Percentiles rank a stretch among this genome's conserved stretches.
phyloP scores from a whole-genome alignment of 345 rosid species.

The Citrus australasica region DNA sequence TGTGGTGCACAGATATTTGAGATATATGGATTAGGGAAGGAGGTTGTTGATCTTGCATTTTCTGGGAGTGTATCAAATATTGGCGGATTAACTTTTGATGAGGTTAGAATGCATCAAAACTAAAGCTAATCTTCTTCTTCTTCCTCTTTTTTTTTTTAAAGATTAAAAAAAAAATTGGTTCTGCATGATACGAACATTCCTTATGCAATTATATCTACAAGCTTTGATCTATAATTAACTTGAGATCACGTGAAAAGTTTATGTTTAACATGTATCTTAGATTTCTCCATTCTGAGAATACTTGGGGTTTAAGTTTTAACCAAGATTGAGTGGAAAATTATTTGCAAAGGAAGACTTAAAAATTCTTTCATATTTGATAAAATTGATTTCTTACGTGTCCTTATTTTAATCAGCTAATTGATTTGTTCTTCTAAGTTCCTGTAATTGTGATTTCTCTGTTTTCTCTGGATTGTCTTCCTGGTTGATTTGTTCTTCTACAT shows the following conservation, averaged over 20 bases:
- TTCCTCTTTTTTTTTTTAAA: too few species aligned
- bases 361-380: neutral
- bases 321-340: neutral
- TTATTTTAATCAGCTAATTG: neutral
- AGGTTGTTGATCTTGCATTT: conserved; percentile 80
- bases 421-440: neutral
- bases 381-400: neutral
- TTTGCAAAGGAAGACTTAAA: neutral
- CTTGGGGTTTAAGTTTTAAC: too few species aligned
- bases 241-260: conserved; percentile 4
- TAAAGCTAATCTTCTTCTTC: neutral
- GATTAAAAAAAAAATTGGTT: neutral
- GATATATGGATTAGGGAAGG: conserved; percentile 89
- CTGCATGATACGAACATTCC: neutral
- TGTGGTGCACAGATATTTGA: conserved; percentile 99
- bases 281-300: neutral
- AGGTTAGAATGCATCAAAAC: conserved; percentile 44
- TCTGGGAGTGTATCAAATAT: conserved; percentile 81
- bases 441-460: neutral
- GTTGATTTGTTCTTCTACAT: neutral
- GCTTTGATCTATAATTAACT: neutral
- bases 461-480: neutral
- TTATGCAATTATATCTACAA: neutral
- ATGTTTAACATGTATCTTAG: neutral
- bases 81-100: conserved; percentile 90